Base-by-base conservation (phyloP, 176 grass and related monocot genomes). In the Cenchrus fungigraminus region DNA sequence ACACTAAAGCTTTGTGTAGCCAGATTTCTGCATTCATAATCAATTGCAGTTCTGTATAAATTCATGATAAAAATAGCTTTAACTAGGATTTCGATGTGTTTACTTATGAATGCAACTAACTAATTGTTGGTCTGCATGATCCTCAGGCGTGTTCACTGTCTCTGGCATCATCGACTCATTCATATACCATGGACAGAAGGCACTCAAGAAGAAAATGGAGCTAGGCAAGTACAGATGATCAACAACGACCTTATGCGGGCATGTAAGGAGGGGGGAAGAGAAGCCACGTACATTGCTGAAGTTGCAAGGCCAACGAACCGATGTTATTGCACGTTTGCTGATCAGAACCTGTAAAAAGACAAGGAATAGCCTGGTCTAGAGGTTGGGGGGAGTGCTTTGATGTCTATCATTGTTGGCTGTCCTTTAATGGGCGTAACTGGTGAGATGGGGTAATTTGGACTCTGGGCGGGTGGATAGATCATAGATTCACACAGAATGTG, bases 91-190 rank as follows among this genome's bases (percentile, higher is more conserved):
- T 80, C 17, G 12, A 8, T 56, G 54, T 56, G 53, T 17, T 55
- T 15, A 56, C 19, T 19, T 77, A 32, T 65, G 47, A 40, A 19
- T 22, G 17, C 16, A 45, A 45, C 54, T 70, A 20, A 80, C 1
- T 54, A 2, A 74, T 37, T 22, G 82, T 9, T 68, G 17, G 29
- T 66, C 8, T 74, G 59, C 11, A 16, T 85, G 37, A 72, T 87
- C 66, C 65, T 58, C 90, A 99, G 97, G 97, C 77, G 86, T 99
- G 37, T 99, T 99, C 80, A 99, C 94, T 0, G 91, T 99, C 55
- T 91, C 97, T 16, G 97, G 97, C 88, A 99, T 99, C 67, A 89
- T 99, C 16, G 97, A 99, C 87, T 92, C 97, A 2, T 96, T 99
- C 79, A 88, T 99, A 87, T 96, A 96, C 77, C 97, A 99, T 31